These are phyloP conservation scores for Suaeda aralocaspica DNA, from an alignment of 148 eudicot species.

Conservation along the genomic window DNA sequence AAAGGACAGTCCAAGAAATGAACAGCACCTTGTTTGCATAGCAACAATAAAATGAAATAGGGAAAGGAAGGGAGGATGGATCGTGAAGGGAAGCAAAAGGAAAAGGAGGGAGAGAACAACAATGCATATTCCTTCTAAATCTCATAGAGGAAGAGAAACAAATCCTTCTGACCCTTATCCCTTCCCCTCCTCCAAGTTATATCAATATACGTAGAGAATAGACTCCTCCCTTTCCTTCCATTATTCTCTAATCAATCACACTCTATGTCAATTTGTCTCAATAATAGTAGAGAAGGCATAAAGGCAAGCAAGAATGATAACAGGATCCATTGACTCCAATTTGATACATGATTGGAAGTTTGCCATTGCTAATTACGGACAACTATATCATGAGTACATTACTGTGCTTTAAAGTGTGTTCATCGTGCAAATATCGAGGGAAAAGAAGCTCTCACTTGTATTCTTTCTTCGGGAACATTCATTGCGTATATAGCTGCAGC, in stretches of 20 bases:
- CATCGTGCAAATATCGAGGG: neutral
- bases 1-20: neutral
- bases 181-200: too few relatives aligned
- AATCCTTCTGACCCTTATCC: too few relatives aligned
- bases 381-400: neutral
- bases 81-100: too few relatives aligned
- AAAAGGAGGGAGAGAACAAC: too few relatives aligned
- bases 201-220: too few relatives aligned
- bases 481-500: constrained; percentile 95
- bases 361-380: neutral
- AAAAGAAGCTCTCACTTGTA: constrained; percentile 51
- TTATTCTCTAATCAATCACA: too few relatives aligned
- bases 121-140: too few relatives aligned
- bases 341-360: neutral
- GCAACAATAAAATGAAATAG: too few relatives aligned
- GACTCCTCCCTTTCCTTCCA: too few relatives aligned
- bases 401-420: neutral
- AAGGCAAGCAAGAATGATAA: neutral
- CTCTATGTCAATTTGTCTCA: neutral
- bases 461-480: constrained; percentile 63
- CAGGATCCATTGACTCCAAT: neutral
- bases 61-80: too few relatives aligned
- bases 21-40: neutral
- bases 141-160: too few relatives aligned
- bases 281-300: neutral